Percentiles rank a stretch among this genome's conserved stretches.
Conservation (phyloP, 2,329 filamentous ascomycete genomes). For the Keithomyces neogunnii region DNA sequence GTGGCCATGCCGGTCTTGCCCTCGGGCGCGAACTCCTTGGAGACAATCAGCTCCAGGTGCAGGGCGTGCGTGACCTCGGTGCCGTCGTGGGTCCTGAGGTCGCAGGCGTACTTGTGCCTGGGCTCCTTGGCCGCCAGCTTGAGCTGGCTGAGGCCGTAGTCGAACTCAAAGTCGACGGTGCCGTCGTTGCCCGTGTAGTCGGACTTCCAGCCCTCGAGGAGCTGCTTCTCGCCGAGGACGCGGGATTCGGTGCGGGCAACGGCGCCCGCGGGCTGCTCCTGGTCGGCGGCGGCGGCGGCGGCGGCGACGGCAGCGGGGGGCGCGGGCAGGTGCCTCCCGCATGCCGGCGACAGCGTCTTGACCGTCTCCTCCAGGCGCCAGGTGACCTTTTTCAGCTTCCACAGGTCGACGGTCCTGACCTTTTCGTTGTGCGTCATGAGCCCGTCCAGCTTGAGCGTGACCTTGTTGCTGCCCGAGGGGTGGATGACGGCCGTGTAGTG, state of each 20-base stretch:
- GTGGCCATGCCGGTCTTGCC: constrained; percentile 61
- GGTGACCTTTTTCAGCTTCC: constrained; percentile 83
- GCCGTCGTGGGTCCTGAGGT: constrained; percentile 65
- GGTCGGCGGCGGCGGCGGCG: constrained; percentile 17
- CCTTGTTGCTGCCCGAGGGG: constrained; percentile 72
- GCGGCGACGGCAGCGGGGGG: constrained; percentile 20
- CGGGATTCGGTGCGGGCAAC: constrained; percentile 66
- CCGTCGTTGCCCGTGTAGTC: constrained; percentile 45
- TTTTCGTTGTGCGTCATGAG: constrained; percentile 63
- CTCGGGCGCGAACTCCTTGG: constrained; percentile 76
- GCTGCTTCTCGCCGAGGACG: constrained; percentile 69
- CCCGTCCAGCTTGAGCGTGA: constrained; percentile 78
- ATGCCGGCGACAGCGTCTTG: constrained; percentile 71
- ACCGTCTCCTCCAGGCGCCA: constrained; percentile 91
- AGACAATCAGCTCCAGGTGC: constrained; percentile 87
- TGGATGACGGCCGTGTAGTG: constrained; percentile 77
- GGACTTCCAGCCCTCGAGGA: constrained; percentile 87
- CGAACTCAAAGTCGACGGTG: constrained; percentile 45
- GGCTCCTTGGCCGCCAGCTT: constrained; percentile 38
- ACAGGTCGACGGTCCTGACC: constrained; percentile 65
- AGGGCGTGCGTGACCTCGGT: constrained; percentile 77
- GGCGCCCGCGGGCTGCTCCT: constrained; percentile 45
- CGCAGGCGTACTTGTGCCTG: constrained; percentile 63
- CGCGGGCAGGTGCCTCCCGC: constrained; percentile 58
- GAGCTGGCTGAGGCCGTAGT: constrained; percentile 43